phyloP scores from a whole-genome alignment of 106 monocot species.

The Chionographis japonica region DNA sequence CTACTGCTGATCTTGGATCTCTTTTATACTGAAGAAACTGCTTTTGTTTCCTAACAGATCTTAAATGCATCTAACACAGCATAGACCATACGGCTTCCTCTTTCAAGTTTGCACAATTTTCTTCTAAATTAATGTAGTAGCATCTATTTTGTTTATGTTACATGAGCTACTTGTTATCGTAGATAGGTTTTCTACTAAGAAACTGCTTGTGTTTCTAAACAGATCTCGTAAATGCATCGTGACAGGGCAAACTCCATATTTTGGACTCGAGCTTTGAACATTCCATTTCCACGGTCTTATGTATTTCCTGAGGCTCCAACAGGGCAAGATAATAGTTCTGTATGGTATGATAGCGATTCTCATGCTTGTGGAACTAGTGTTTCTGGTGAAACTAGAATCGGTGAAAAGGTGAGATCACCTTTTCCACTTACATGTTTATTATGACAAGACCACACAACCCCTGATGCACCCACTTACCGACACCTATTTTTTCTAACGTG shows the following conservation, averaged over 20 bases:
- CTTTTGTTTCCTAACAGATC: too few species aligned
- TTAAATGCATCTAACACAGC: too few species aligned
- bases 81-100: too few species aligned
- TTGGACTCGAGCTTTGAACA: conserved; percentile 92
- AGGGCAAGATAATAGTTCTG: conserved; percentile 18
- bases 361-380: conserved; percentile 3
- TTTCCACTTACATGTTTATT: conserved; percentile 5
- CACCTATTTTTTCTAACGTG: too few species aligned
- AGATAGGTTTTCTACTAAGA: background rate
- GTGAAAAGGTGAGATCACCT: conserved; percentile 19
- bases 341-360: conserved; percentile 4
- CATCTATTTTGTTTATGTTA: too few species aligned
- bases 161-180: background rate
- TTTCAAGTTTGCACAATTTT: too few species aligned
- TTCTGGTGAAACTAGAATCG: conserved; percentile 16
- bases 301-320: conserved; percentile 61
- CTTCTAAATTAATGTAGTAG: too few species aligned
- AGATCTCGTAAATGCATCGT: conserved; percentile 8
- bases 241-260: conserved; percentile 94
- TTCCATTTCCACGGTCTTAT: conserved; percentile 87
- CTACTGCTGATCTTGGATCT: too few species aligned
- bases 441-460: too few species aligned
- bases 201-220: background rate
- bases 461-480: too few species aligned
- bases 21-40: too few species aligned